These are phyloP conservation scores for Discostella stelligera DNA, from an alignment of 352 stramenopile species.

Conservation along the genomic window DNA sequence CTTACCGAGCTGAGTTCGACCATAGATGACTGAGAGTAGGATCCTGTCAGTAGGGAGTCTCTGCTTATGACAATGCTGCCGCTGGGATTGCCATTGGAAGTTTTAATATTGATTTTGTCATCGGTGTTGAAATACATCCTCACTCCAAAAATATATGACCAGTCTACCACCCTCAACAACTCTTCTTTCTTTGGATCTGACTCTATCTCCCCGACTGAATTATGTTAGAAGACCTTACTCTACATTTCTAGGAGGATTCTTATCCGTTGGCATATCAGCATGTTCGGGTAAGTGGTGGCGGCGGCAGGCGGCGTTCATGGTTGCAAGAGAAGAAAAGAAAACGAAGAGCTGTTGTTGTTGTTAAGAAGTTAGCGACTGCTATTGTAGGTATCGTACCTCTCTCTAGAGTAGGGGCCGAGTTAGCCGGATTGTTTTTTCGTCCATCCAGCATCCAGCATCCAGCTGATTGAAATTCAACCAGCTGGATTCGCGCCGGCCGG, in stretches of 20 bases:
- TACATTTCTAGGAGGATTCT: background rate
- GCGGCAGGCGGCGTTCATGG: background rate
- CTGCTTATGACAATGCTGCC: background rate
- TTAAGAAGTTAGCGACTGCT: too few species aligned
- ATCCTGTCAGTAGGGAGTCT: background rate
- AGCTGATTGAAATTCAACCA: too few species aligned
- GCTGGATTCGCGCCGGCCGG: too few species aligned
- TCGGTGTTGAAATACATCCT: background rate
- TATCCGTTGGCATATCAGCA: background rate
- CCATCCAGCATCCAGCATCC: too few species aligned
- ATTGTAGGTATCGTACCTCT: too few species aligned
- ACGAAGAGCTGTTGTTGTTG: too few species aligned
- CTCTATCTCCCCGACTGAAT: background rate
- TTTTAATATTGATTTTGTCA: background rate
- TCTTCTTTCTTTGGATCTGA: background rate
- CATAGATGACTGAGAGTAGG: background rate
- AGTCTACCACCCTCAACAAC: background rate
- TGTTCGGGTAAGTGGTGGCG: background rate
- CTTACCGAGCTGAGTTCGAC: background rate
- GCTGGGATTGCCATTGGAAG: background rate
- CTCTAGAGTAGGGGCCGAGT: too few species aligned
- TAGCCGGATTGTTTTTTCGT: too few species aligned
- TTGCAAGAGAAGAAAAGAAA: too few species aligned
- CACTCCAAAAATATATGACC: background rate
- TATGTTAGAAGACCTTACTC: background rate